These are phyloP conservation scores for Penicillium frequentans DNA, from an alignment of 2,329 filamentous ascomycete species.

Conservation along the genomic window DNA sequence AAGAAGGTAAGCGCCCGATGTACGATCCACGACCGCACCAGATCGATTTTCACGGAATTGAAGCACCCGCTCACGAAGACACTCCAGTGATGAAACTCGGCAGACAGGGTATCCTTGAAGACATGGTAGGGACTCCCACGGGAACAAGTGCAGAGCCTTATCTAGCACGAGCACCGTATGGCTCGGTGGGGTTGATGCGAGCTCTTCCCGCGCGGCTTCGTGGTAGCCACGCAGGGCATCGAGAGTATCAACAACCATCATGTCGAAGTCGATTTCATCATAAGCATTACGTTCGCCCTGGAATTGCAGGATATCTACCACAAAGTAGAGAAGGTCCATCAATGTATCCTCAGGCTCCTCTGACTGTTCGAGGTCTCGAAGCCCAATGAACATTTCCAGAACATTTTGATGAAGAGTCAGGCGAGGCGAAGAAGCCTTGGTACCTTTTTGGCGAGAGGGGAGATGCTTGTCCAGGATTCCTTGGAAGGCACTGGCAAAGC, in stretches of 20 bases:
- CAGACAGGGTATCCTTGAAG: conserved; percentile 77
- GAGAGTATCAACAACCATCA: conserved; percentile 82
- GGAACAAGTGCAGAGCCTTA: conserved; percentile 85
- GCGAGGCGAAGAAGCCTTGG: conserved; percentile 54
- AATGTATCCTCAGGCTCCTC: conserved; percentile 84
- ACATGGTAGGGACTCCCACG: conserved; percentile 93
- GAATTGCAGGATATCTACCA: conserved; percentile 94
- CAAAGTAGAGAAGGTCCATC: conserved; percentile 92
- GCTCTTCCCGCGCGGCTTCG: conserved; percentile 42
- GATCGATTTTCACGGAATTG: conserved; percentile 41
- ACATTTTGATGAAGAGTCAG: conserved; percentile 65
- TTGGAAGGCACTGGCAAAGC: conserved; percentile 77
- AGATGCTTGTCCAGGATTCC: conserved; percentile 79
- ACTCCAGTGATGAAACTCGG: conserved; percentile 81
- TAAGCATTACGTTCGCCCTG: conserved; percentile 95
- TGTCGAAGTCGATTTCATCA: conserved; percentile 95
- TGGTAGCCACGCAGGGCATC: conserved; percentile 84
- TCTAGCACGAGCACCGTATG: conserved; percentile 91
- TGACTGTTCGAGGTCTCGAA: conserved; percentile 70
- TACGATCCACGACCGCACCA: conserved; percentile 25
- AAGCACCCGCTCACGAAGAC: conserved; percentile 72
- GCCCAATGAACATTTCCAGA: conserved; percentile 82
- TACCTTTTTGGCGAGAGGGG: conserved; percentile 69
- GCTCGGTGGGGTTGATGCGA: conserved; percentile 30
- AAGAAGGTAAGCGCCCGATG: conserved; percentile 67